Evolutionary conservation across 495 filamentous ascomycete genomes (phyloP).

Genomic region (Immersiella caudata): DNA sequence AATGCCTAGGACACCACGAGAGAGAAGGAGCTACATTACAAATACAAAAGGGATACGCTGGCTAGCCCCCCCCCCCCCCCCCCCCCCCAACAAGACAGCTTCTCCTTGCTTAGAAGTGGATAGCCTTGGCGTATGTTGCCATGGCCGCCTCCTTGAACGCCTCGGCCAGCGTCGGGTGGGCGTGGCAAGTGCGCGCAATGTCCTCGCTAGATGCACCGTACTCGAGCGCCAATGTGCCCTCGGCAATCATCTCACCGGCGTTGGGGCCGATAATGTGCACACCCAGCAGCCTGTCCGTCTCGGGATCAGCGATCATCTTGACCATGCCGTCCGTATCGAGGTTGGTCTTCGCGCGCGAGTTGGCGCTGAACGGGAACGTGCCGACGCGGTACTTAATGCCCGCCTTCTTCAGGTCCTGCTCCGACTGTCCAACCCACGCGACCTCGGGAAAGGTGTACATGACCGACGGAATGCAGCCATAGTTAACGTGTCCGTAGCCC

Average conservation of each 20-base stretch:
- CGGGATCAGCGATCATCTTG: constrained; percentile 95
- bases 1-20: constrained; percentile 10
- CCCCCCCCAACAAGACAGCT: background rate
- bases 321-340: constrained; percentile 94
- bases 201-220: constrained; percentile 96
- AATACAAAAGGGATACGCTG: constrained; percentile 29
- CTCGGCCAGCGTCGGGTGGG: constrained; percentile 94
- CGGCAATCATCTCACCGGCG: constrained; percentile 99
- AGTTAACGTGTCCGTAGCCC: constrained; percentile 98
- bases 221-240: constrained; percentile 92
- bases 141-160: constrained; percentile 99
- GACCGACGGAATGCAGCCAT: constrained; percentile 93
- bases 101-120: constrained; percentile 74
- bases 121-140: constrained; percentile 94
- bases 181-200: constrained; percentile 92
- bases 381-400: constrained; percentile 89
- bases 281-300: constrained; percentile 93
- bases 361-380: constrained; percentile 95
- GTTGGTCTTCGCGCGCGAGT: constrained; percentile 98
- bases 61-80: background rate
- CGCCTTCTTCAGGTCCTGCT: constrained; percentile 89
- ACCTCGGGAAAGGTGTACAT: constrained; percentile 99
- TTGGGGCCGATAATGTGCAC: constrained; percentile 96
- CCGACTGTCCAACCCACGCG: constrained; percentile 97
- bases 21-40: constrained; percentile 31